A percentile compares a stretch with the other conserved stretches of the same genome.
phyloP scores from a whole-genome alignment of 2,329 filamentous ascomycete genomes.

The Parastagonospora nodorum region DNA sequence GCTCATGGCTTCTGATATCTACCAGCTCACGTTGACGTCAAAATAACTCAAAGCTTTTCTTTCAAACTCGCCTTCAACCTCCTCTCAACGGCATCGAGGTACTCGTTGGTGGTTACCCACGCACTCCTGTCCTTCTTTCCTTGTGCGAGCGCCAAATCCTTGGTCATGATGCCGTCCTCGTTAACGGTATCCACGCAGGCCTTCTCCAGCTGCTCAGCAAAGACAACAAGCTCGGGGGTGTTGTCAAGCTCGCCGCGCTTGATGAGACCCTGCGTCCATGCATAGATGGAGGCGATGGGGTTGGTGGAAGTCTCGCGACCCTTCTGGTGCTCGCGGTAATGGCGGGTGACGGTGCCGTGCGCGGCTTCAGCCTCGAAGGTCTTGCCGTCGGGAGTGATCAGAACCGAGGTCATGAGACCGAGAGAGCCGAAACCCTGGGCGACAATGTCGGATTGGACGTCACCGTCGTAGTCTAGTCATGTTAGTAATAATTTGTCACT shows the following conservation, averaged over 20 bases:
- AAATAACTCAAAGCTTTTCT: slow-evolving; percentile 67
- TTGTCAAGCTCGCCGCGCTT: slow-evolving; percentile 92
- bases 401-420: slow-evolving; percentile 96
- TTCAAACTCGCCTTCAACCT: slow-evolving; percentile 80
- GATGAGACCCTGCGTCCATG: slow-evolving; percentile 92
- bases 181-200: slow-evolving; percentile 95
- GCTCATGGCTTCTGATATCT: slow-evolving; percentile 17
- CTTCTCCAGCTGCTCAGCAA: slow-evolving; percentile 88
- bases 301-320: slow-evolving; percentile 96
- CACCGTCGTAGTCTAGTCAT: slow-evolving; percentile 87
- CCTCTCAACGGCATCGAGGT: slow-evolving; percentile 90
- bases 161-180: slow-evolving; percentile 96
- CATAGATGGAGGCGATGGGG: slow-evolving; percentile 98
- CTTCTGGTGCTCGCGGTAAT: slow-evolving; percentile 99
- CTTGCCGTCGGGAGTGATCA: slow-evolving; percentile 95
- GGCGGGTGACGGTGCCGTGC: slow-evolving; percentile 96
- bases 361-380: slow-evolving; percentile 98
- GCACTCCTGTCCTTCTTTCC: slow-evolving; percentile 82
- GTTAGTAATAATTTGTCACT: slow-evolving; percentile 20
- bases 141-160: slow-evolving; percentile 94
- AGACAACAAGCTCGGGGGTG: slow-evolving; percentile 89
- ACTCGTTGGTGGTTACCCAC: slow-evolving; percentile 89
- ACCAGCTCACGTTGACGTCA: slow-evolving; percentile 2
- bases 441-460: slow-evolving; percentile 97
- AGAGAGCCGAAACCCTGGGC: slow-evolving; percentile 98